Evolutionary conservation across 441 rosid genomes (phyloP), one percentile per base, ranked within the genome.

Genomic region (Sinapis alba): DNA sequence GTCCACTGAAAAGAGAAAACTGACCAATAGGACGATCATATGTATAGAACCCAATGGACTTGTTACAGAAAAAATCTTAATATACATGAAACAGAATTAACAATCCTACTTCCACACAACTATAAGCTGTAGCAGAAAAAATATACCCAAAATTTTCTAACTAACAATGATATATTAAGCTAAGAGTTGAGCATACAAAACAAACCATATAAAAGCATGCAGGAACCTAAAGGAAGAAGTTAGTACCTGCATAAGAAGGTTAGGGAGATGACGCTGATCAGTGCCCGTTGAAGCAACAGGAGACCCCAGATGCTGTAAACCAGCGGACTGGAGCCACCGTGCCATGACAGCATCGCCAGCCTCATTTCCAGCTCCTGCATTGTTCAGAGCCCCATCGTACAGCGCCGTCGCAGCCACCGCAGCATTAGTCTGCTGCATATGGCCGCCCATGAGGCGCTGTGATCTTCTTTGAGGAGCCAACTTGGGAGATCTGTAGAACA

Each of bases 391-490:
- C 0, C 87, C 88, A 84, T 93, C 98, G 66, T 87, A 91, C 2
- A 93, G 78, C 76, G 98, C 87, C 62, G 95, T 85, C 70, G 85
- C 83, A 23, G 91, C 87, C 47, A 89, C 94, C 78, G 56, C 38
- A 32, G 95, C 78, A 84, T 85, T 94, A 83, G 63, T 87, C 84
- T 92, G 99, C 97, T 92, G 98, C 98, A 92, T 85, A 86, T 92
- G 98, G 94, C 99, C 98, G 71, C 99, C 96, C 57, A 51, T 51
- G 57, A 18, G 57, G 97, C 99, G 98, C 93, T 94, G 98, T 72
- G 97, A 92, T 81, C 99, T 94, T 87, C 91, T 94, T 85, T 94
- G 98, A 56, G 99, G 98, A 87, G 99, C 99, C 99, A 96, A 96
- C 87, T 96, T 91, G 80, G 75, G 84, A 84, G 91, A 94, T 96